These are phyloP conservation scores for Casuarina equisetifolia DNA, from an alignment of 306 rosid genomes.

Conservation along the genomic window DNA sequence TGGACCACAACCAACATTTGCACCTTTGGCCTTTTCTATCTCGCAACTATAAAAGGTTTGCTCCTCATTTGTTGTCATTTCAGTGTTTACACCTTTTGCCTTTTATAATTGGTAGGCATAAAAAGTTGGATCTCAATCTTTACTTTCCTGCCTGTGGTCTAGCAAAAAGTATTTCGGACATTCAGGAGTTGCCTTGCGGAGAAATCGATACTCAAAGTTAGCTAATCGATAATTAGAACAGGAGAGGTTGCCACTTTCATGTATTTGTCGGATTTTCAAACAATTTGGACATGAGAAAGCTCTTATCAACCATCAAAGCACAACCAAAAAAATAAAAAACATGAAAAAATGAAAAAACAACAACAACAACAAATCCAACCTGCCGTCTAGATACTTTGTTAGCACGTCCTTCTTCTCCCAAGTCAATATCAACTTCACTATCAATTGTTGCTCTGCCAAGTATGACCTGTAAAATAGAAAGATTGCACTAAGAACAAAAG, in stretches of 20 bases:
- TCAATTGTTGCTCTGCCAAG: slow-evolving; percentile 80
- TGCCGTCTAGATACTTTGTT: slow-evolving; percentile 81
- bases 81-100: not conserved
- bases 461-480: slow-evolving; percentile 54
- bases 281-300: slow-evolving; percentile 7
- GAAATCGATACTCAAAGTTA: slow-evolving; percentile 19
- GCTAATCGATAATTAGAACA: not conserved
- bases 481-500: slow-evolving; percentile 22
- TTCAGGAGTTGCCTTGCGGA: slow-evolving; percentile 14
- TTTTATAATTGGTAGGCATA: no score
- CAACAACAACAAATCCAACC: slow-evolving; percentile 36
- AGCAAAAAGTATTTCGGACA: not conserved
- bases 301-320: slow-evolving; percentile 25
- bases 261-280: slow-evolving; percentile 13
- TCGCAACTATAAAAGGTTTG: not conserved
- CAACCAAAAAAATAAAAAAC: slow-evolving; percentile 12
- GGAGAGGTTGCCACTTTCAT: slow-evolving; percentile 7
- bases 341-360: slow-evolving; percentile 13
- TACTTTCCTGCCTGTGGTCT: not conserved
- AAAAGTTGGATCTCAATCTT: no score
- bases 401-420: slow-evolving; percentile 65
- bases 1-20: slow-evolving; percentile 3
- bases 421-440: slow-evolving; percentile 69
- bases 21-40: not conserved
- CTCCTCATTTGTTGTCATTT: not conserved